Percentiles rank a stretch among this genome's conserved stretches.
phyloP scores from a whole-genome alignment of 352 stramenopile genomes.

The Phytophthora capsici region DNA sequence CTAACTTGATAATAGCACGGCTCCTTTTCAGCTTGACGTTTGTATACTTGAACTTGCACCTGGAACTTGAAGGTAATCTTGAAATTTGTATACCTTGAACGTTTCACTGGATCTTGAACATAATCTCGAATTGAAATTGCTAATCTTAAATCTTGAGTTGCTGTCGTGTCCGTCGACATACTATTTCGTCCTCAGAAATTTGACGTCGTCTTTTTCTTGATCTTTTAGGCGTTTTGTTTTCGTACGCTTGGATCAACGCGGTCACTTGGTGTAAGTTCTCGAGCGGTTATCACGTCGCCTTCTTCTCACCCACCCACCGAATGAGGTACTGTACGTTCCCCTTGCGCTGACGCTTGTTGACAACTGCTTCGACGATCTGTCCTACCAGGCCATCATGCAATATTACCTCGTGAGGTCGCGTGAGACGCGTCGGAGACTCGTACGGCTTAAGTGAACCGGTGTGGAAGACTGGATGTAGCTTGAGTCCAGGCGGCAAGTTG shows the following conservation, averaged over 20 bases:
- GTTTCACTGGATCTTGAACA: no score
- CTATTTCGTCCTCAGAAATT: no score
- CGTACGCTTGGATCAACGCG: neutral
- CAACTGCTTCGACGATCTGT: conserved; percentile 1
- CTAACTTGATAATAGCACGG: no score
- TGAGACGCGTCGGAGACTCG: neutral
- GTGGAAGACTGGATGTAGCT: conserved; percentile 6
- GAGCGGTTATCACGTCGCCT: neutral
- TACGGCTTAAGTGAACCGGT: conserved; percentile 1
- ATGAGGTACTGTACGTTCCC: neutral
- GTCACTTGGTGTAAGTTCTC: neutral
- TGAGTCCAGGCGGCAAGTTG: conserved; percentile 1
- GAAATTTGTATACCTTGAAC: no score
- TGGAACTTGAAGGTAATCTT: no score
- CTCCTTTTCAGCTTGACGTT: no score
- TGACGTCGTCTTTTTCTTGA: neutral
- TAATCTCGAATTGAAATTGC: no score
- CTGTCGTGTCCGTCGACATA: no score
- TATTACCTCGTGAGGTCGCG: neutral
- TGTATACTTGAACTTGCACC: no score
- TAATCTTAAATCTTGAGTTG: no score
- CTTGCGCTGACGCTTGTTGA: neutral
- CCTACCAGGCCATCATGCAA: neutral
- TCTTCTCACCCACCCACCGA: neutral
- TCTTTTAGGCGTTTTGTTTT: neutral